Base-by-base conservation (phyloP, 805 yeast species). In the Pichia exigua region DNA sequence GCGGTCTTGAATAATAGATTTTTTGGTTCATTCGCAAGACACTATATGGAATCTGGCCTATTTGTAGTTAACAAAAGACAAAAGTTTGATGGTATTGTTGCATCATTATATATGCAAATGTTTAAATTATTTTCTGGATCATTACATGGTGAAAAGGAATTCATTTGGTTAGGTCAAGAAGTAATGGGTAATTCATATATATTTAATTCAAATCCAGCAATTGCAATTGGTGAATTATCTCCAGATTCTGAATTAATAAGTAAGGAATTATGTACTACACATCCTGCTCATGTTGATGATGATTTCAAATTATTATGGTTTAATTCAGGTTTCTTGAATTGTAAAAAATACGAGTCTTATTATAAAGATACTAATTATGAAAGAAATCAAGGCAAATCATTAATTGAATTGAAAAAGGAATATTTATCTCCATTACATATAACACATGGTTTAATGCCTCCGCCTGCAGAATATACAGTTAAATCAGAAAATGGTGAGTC, bases 81-180 rank as follows among this genome's bases (percentile, higher is more conserved):
- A 26, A 86, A 83, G 59, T 75, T 77, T 48, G 66, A 72, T 50
- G 76, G 82, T 3, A 61, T 77, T 4, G 55, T 81, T 32, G 65
- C 75, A 51, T 71, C 82, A 2, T 65, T 69, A 9, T 59, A 66
- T 18, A 54, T 76, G 54, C 78, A 76, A 54, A 63, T 75, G 57
- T 71, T 73, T 63, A 65, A 65, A 49, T 63, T 76, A 26, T 69
- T 75, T 24, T 65, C 73, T 0, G 71, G 77, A 1, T 76, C 82
- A 20, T 74, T 84, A 11, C 85, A 86, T 74, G 95, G 95, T 41
- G 95, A 86, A 56, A 86, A 86, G 59, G 94, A 86, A 61, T 69
- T 85, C 57, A 81, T 84, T 59, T 85, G 92, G 92, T 61, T 86
- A 35, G 87, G 87, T 2, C 78, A 81, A 63, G 72, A 76, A 44